Evolutionary conservation across 202 grass and related monocot species (phyloP), one percentile per base, ranked within the genome.

Genomic region (Dendrocalamus latiflorus): DNA sequence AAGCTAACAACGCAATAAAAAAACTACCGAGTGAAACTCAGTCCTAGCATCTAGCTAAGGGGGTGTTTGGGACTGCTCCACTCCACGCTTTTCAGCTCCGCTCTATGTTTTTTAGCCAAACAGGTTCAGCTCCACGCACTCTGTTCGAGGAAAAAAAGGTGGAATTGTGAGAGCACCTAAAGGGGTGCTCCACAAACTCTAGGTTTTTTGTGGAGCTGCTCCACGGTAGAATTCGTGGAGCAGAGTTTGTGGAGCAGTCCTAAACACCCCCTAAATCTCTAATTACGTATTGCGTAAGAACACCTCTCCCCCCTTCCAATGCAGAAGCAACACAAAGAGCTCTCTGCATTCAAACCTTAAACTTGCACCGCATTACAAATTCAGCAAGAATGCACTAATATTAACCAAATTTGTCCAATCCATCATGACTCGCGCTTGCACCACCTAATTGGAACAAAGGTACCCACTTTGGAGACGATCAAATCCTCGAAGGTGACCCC

Each of bases 401-500:
- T 22, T 3, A 17, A 12, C 24, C 44, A 43, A 33, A 34, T 59
- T 50, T 25, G 3, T 49, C 10, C 41, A 44, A 4, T 26, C 28
- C 9, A 39, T 25, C 26, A 48, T 3, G 45, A 47, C 13, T 47
- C 0, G 5, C 4, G 49, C 30, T 76, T 21, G 14, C 9, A 1
- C 38, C 1, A 82, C 49, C 50, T 34, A 88, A 68, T 42, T 59
- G 41, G 51, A 34, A 42, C 24, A 81, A 73, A 60, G 26, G 14
- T 38, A 75, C 86, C 41, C 67, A 98, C 95, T 87, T 95, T 98
- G 85, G 87, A 74, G 56, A 95, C 11, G n/a, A 95, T 86, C 76
- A 95, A 72, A 90, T 88, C 92, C 77, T 95, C 90, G 1, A 94
- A 90, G 9, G 89, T 90, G 75, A 95, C 82, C 18, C 68, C 90